Evolutionary conservation across 2,329 filamentous ascomycete species (phyloP), one percentile per base, ranked within the genome.

Genomic region (Fonsecaea pedrosoi): DNA sequence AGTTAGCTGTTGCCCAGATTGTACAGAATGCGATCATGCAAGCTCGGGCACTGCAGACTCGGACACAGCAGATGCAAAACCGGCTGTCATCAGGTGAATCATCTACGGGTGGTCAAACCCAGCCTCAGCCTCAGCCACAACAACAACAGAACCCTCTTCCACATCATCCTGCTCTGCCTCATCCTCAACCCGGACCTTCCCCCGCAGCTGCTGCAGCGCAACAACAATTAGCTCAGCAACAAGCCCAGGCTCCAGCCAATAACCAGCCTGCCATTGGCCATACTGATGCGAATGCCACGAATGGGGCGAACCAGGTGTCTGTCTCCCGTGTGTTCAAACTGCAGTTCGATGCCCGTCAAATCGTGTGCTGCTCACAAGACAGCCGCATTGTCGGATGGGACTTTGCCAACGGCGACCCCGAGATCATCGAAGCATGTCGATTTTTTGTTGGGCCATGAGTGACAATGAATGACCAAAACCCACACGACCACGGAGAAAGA

Each of bases 321-420:
- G 84, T 83, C 40, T 84, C 86, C 10, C 79, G 95, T 30, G 91
- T 99, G 2, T 99, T 98, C 83, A 99, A 99, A 79, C 83, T 98
- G 40, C 95, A 99, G 77, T 99, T 97, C 73, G 95, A 99, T 76
- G 92, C 93, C 0, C 87, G 93, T 25, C 89, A 94, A 73, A 96
- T 99, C 72, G 90, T 99, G 62, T 97, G 94, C 81, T 97, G 94
- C 77, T 95, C 91, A 70, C 94, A 98, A 77, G 92, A 95, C 64
- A 89, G 89, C 45, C 88, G 90, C 15, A 98, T 99, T 75, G 92
- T 98, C 0, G 95, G 94, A 0, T 99, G 95, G 95, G 95, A 99
- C 78, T 99, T 98, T 83, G 95, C 93, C 66, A 92, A 93, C 72
- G 90, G 88, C 4, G 94, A 99, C 71, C 79, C 86, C 63, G 90